A percentile compares a stretch with the other conserved stretches of the same genome.
These are phyloP conservation scores for Phytophthora tubulina DNA, from an alignment of 352 stramenopile genomes.

Conservation along the genomic window DNA sequence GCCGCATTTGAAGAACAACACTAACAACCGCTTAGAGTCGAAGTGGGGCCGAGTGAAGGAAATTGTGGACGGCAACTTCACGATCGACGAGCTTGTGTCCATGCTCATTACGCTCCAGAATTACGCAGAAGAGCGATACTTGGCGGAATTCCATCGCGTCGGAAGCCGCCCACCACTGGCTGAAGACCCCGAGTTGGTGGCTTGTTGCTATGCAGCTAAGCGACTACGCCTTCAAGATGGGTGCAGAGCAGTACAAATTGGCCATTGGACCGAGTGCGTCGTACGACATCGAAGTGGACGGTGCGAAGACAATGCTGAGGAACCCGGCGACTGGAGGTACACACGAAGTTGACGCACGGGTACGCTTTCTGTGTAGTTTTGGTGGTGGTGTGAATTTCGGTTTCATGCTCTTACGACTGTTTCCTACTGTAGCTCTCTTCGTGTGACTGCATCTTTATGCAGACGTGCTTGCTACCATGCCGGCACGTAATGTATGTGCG, in stretches of 20 bases:
- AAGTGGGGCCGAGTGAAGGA: conserved; percentile 26
- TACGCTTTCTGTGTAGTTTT: conserved; percentile 14
- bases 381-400: background rate
- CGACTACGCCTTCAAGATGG: background rate
- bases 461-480: conserved; percentile 13
- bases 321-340: conserved; percentile 3
- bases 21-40: conserved; percentile 17
- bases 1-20: conserved; percentile 17
- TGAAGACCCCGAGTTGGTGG: conserved; percentile 9
- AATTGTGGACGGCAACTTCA: background rate
- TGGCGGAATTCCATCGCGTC: conserved; percentile 8
- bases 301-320: background rate
- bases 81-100: conserved; percentile 17
- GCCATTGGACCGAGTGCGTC: background rate
- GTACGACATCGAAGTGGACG: conserved; percentile 7
- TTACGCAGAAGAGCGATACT: conserved; percentile 2
- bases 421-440: background rate
- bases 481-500: conserved; percentile 12
- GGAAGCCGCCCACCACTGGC: background rate
- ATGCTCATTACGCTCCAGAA: conserved; percentile 18
- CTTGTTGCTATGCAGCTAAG: background rate
- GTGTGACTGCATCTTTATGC: conserved; percentile 7
- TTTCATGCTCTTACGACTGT: background rate
- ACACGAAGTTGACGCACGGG: conserved; percentile 9
- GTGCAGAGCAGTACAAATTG: conserved; percentile 1